Percentiles rank a stretch among this genome's conserved stretches.
phyloP scores from a whole-genome alignment of 1,139 yeast genomes.

The Yueomyces sp. region DNA sequence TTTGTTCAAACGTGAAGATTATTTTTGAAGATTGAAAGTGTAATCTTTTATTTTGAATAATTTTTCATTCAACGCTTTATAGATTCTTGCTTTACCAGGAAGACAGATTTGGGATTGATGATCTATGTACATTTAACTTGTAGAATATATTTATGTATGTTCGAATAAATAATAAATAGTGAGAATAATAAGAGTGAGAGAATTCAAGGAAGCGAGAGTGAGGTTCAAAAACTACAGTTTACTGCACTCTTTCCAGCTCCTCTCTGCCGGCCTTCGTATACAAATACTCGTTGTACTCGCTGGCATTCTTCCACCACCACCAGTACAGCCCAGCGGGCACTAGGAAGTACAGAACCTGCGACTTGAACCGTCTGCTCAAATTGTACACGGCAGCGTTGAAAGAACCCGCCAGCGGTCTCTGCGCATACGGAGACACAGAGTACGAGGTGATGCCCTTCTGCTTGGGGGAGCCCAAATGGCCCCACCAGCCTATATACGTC shows the following conservation, averaged over 20 bases:
- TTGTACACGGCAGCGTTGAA: slow-evolving; percentile 82
- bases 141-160: too few relatives aligned
- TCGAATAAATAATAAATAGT: too few relatives aligned
- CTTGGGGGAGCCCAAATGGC: slow-evolving; percentile 66
- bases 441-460: slow-evolving; percentile 81
- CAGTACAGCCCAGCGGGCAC: slow-evolving; percentile 74
- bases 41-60: background rate
- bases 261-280: slow-evolving; percentile 98
- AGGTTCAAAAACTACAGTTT: too few relatives aligned
- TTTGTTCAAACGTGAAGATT: too few relatives aligned
- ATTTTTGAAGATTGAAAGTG: background rate
- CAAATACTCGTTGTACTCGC: slow-evolving; percentile 85
- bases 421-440: slow-evolving; percentile 88
- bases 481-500: slow-evolving; percentile 98
- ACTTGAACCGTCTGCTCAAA: slow-evolving; percentile 85
- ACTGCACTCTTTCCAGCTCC: slow-evolving; percentile 51
- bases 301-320: slow-evolving; percentile 78
- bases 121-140: too few relatives aligned
- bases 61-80: too few relatives aligned
- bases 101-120: too few relatives aligned
- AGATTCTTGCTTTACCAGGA: too few relatives aligned
- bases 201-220: too few relatives aligned
- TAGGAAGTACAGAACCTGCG: slow-evolving; percentile 68
- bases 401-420: slow-evolving; percentile 82
- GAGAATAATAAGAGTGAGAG: too few relatives aligned